These are phyloP conservation scores for Boletus nobilissimus DNA, from an alignment of 1,284 basidiomycete genomes.

Conservation along the genomic window DNA sequence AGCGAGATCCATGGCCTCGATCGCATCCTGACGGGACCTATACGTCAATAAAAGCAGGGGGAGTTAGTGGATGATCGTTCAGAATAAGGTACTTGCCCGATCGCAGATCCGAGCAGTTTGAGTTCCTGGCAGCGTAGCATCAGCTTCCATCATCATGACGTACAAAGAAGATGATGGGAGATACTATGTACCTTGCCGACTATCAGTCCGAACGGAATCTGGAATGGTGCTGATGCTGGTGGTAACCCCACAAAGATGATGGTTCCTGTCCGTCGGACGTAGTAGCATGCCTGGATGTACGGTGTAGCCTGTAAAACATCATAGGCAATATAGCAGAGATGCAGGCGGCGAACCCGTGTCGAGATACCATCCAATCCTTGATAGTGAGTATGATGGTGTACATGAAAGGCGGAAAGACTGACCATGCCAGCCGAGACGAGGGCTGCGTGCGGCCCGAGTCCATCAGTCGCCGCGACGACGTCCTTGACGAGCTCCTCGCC, in stretches of 20 bases:
- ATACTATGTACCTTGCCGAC: conserved; percentile 58
- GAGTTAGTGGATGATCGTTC: conserved; percentile 5
- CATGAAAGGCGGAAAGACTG: conserved; percentile 23
- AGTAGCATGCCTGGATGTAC: conserved; percentile 72
- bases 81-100: conserved; percentile 56
- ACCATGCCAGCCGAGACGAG: conserved; percentile 63
- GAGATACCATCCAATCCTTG: background rate
- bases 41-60: background rate
- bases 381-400: background rate
- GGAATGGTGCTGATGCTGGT: conserved; percentile 43
- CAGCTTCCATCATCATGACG: background rate
- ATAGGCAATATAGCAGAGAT: background rate
- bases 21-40: conserved; percentile 69
- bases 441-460: conserved; percentile 73
- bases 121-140: conserved; percentile 50
- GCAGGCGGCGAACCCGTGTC: background rate
- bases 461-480: conserved; percentile 66
- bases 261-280: conserved; percentile 65
- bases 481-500: conserved; percentile 58
- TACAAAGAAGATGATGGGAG: background rate
- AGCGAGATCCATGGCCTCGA: conserved; percentile 73
- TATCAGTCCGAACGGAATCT: conserved; percentile 65
- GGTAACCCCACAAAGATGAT: conserved; percentile 72
- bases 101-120: conserved; percentile 66
- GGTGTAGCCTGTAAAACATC: conserved; percentile 53